A percentile compares a stretch with the other conserved stretches of the same genome.
phyloP scores from a whole-genome alignment of 1,284 basidiomycete species.

The Trichosporon asahii region DNA sequence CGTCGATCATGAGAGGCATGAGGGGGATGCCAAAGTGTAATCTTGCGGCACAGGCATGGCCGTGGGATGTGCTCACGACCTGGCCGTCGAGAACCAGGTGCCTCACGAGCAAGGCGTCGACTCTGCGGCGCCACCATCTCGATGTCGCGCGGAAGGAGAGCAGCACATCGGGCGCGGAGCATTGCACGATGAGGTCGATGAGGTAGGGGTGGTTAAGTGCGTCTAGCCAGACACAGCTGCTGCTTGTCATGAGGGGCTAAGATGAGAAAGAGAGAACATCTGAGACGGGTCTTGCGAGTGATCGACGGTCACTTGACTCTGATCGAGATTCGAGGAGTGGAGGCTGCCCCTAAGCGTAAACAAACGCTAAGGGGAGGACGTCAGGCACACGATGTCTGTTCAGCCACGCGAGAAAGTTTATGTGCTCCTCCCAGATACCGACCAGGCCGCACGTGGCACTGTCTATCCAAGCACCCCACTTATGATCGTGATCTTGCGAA shows the following conservation, averaged over 20 bases:
- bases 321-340: not conserved
- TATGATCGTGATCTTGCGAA: not conserved
- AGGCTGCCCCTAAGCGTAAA: not conserved
- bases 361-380: not conserved
- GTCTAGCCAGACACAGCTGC: not conserved
- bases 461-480: not conserved
- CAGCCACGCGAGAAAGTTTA: not conserved
- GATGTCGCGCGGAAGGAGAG: not conserved
- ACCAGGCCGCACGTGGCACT: not conserved
- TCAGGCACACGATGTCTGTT: not conserved
- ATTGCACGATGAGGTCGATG: conserved; percentile 1
- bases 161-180: not conserved
- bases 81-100: not conserved
- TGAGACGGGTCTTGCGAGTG: not conserved
- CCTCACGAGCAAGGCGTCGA: conserved; percentile 1
- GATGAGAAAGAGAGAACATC: not conserved
- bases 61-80: not conserved
- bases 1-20: not conserved
- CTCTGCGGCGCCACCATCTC: not conserved
- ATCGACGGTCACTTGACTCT: not conserved
- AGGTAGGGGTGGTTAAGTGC: not conserved
- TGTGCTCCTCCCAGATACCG: not conserved
- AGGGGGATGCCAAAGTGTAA: not conserved
- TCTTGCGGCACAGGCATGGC: not conserved
- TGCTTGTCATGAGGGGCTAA: not conserved